Base-by-base conservation (phyloP, 2,329 filamentous ascomycete species). In the Microcera coccophila region DNA sequence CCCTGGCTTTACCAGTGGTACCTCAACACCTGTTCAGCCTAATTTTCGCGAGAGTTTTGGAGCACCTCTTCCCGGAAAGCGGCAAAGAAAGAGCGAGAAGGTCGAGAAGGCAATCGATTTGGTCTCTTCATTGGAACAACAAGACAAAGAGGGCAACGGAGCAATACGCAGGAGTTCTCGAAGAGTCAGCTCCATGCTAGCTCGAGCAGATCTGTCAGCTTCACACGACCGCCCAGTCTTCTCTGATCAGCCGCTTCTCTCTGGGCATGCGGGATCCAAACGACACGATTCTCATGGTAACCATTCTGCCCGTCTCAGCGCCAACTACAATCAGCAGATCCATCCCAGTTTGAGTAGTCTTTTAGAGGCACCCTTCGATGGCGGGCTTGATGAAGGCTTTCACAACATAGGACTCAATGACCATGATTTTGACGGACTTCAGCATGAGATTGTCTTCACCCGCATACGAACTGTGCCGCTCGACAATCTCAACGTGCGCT, bases 171-270 rank as follows among this genome's bases (percentile, higher is more conserved):
- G 80, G 45, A 80, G 79, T 48, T 84, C 81, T 15, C 81, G 93
- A 33, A 81, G 93, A 38, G 85, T 97, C 19, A 98, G 93, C 69
- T 97, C 91, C 14, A 78, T 95, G 67, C 74, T 96, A 40, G 90
- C 90, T 14, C 78, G 91, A 57, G 86, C 87, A 22, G 91, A 96
- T 61, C 71, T 96, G 16, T 91, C 88, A 1, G 84, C 87, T 9
- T 93, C 85, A 14, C 87, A 91, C 52, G 90, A 95, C 54, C 78
- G 87, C 56, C 76, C 83, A 1, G 78, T 83, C n/a, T 94, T 95
- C 60, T 78, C 82, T 20, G 90, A 95, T 37, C 78, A 76, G 62
- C 66, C 62, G 51, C 73, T 63, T 3, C 59, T 67, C 8, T 56
- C 68, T 8, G 64, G 62, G 10, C 64, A 68, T 39, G 61, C 62